Base-by-base conservation (phyloP, 2,329 filamentous ascomycete species). In the Ophiostoma sp. region DNA sequence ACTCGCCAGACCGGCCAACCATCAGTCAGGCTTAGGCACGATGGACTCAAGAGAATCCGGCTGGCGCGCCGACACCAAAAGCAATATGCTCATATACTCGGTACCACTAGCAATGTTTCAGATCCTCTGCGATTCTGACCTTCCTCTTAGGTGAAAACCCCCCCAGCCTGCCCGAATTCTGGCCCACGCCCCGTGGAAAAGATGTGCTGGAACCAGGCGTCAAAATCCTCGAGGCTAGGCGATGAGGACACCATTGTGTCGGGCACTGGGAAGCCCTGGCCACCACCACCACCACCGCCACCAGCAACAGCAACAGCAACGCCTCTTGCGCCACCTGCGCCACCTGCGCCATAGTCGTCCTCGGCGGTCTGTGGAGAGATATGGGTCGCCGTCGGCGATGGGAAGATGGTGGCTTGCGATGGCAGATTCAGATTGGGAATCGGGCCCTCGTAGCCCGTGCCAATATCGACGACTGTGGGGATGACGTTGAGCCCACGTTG, bases 131-230 rank as follows among this genome's bases (percentile, higher is more conserved):
- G 58, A 12, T 62, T 41, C 38, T 41, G 27, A n/a, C 36, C 64
- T 49, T 66, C 55, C 12, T 65, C 6, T 49, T 63, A 41, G 44
- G 18, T 62, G 27, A 52, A 49, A 7, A 38, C 49, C 11, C 47
- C 16, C 16, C 12, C 36, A 49, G 14, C 16, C 66, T 62, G 67
- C 36, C 62, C 68, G 60, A 71, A 70, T 0, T 66, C 44, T 7
- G 70, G 18, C 8, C 40, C 67, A 12, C 58, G 18, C 5, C 67
- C 66, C 1, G 67, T 67, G 11, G 70, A 55, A 49, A 72, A 72
- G 6, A 72, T 70, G 47, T 70, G 67, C 63, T 72, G 70, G 64
- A 72, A 72, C 71, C 71, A 72, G 5, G 69, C 70, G 18, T 72
- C 70, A 68, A 72, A 72, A 49, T 72, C 71, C n/a, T 72, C 71